Percentiles rank a stretch among this genome's conserved stretches.
phyloP scores from a whole-genome alignment of 495 filamentous ascomycete genomes.

The Venustampulla echinocandica region DNA sequence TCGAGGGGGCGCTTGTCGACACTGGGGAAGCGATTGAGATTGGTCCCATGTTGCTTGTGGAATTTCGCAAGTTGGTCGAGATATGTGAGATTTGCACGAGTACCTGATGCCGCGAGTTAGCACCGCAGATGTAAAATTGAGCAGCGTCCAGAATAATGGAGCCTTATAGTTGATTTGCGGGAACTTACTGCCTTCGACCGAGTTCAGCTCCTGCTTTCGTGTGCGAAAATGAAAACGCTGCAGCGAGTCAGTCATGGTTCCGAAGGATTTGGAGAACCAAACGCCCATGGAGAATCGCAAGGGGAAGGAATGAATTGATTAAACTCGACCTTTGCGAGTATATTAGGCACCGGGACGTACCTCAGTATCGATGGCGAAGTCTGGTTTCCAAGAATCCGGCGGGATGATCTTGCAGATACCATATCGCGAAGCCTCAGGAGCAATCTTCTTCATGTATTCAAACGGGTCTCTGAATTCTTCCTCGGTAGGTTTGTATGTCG shows the following conservation, averaged over 20 bases:
- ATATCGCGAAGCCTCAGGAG: conserved; percentile 72
- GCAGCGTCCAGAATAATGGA: conserved; percentile 3
- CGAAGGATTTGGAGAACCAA: not conserved
- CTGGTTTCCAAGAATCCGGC: conserved; percentile 85
- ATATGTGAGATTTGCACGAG: conserved; percentile 91
- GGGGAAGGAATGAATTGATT: too few species aligned
- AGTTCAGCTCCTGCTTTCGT: conserved; percentile 93
- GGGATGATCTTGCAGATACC: conserved; percentile 94
- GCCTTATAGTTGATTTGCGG: conserved; percentile 33
- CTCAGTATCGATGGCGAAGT: conserved; percentile 95
- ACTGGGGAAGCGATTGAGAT: conserved; percentile 85
- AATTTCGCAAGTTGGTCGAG: conserved; percentile 92
- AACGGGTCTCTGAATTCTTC: conserved; percentile 94
- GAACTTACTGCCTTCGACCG: conserved; percentile 90
- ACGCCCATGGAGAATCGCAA: too few species aligned
- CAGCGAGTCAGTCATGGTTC: conserved; percentile 13
- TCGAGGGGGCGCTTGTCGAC: conserved; percentile 98
- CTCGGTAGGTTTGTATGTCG: conserved; percentile 80
- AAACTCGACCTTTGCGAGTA: not conserved
- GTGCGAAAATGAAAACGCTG: conserved; percentile 97
- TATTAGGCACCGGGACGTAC: conserved; percentile 33
- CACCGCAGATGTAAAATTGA: conserved; percentile 1
- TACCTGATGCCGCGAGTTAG: conserved; percentile 40
- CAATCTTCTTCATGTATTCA: conserved; percentile 84
- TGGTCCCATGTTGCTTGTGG: conserved; percentile 92